These are phyloP conservation scores for Exophiala bonariae DNA, from an alignment of 2,329 filamentous ascomycete genomes.

Conservation along the genomic window DNA sequence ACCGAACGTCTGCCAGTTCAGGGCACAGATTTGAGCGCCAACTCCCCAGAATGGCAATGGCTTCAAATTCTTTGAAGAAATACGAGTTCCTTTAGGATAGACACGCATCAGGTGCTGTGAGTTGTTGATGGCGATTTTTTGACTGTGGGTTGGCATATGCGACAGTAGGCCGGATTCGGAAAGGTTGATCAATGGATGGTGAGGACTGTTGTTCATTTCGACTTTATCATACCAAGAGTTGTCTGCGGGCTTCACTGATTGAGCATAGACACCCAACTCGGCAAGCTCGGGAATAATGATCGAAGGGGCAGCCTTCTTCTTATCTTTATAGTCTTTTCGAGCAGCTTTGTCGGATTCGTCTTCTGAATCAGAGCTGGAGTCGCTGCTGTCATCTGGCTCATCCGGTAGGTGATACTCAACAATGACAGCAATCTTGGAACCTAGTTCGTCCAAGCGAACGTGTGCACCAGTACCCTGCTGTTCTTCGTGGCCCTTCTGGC, in stretches of 20 bases:
- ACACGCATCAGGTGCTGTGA: slow-evolving; percentile 27
- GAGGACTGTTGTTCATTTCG: slow-evolving; percentile 19
- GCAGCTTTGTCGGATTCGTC: slow-evolving; percentile 18
- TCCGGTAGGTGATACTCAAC: slow-evolving; percentile 28
- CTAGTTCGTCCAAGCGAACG: slow-evolving; percentile 24
- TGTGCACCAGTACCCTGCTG: slow-evolving; percentile 24
- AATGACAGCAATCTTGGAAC: slow-evolving; percentile 26
- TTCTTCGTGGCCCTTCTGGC: slow-evolving; percentile 24
- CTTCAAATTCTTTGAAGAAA: slow-evolving; percentile 25
- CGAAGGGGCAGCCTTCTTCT: slow-evolving; percentile 19
- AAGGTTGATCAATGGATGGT: slow-evolving; percentile 27
- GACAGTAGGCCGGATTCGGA: slow-evolving; percentile 23
- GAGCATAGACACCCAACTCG: slow-evolving; percentile 28
- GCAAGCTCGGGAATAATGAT: slow-evolving; percentile 27
- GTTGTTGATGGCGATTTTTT: slow-evolving; percentile 24
- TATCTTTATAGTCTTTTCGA: slow-evolving; percentile 21
- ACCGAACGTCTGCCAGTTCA: slow-evolving; percentile 29
- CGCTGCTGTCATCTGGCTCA: slow-evolving; percentile 12
- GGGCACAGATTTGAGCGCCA: slow-evolving; percentile 27
- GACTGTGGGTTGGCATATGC: slow-evolving; percentile 19
- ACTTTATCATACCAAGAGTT: slow-evolving; percentile 25
- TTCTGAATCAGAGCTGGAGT: slow-evolving; percentile 7
- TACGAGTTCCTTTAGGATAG: slow-evolving; percentile 28
- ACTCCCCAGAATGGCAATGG: slow-evolving; percentile 27
- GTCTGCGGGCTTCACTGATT: slow-evolving; percentile 28